Percentiles rank a stretch among this genome's conserved stretches.
Evolutionary conservation across 371 early-diverging fungal species (phyloP).

Genomic region (Dichotomocladium elegans): DNA sequence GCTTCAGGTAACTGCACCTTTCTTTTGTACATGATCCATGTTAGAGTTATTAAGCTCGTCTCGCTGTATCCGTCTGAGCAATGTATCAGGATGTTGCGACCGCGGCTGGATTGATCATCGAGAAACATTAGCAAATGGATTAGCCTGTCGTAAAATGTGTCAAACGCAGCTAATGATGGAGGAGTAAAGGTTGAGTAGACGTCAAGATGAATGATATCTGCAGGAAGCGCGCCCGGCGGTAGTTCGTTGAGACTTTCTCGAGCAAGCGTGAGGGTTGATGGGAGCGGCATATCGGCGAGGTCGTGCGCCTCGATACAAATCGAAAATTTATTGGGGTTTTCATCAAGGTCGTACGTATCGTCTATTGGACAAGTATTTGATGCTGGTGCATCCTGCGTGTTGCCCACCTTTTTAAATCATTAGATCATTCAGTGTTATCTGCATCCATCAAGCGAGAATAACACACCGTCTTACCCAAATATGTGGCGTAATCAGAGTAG

Average conservation of each 20-base stretch:
- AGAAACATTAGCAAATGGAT: conserved; percentile 36
- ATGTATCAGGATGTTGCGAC: conserved; percentile 50
- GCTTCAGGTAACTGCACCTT: conserved; percentile 52
- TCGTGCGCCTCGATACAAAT: conserved; percentile 62
- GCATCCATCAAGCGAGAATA: not conserved
- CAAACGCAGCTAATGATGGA: conserved; percentile 14
- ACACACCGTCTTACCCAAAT: conserved; percentile 61
- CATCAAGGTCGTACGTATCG: conserved; percentile 5
- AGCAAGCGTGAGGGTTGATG: conserved; percentile 40
- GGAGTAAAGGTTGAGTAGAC: conserved; percentile 27
- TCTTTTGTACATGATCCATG: conserved; percentile 54
- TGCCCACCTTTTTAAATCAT: conserved; percentile 47
- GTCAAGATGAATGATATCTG: conserved; percentile 58
- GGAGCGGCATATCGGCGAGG: conserved; percentile 49
- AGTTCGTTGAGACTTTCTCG: conserved; percentile 34
- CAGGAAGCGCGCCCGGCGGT: conserved; percentile 14
- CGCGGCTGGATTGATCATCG: conserved; percentile 24
- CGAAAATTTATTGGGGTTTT: conserved; percentile 47
- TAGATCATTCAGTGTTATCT: not conserved
- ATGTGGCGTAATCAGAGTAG: conserved; percentile 47
- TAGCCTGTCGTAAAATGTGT: conserved; percentile 22
- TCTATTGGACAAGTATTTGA: conserved; percentile 9
- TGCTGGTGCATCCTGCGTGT: conserved; percentile 55
- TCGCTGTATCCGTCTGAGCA: conserved; percentile 67
- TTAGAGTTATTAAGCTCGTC: conserved; percentile 44